A percentile compares a stretch with the other conserved stretches of the same genome.
phyloP scores from a whole-genome alignment of 2,329 filamentous ascomycete genomes.

The Gnomoniopsis sp. region DNA sequence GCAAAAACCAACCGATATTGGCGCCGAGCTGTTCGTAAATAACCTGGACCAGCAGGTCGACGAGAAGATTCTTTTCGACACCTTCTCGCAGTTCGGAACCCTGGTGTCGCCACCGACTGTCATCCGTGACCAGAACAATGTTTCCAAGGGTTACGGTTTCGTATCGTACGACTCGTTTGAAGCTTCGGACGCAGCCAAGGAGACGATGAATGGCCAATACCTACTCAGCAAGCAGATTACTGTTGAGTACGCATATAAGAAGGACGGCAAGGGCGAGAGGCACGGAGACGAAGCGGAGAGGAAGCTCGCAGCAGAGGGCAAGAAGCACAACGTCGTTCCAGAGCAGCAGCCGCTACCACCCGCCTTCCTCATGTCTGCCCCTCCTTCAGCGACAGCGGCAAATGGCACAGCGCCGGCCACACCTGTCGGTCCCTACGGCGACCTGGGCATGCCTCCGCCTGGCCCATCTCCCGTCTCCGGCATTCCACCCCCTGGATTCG shows the following conservation, averaged over 20 bases:
- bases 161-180: constrained; percentile 93
- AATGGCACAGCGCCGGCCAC: constrained; percentile 22
- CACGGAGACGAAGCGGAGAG: constrained; percentile 94
- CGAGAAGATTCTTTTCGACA: constrained; percentile 94
- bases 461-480: constrained; percentile 17
- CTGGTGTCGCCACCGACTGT: constrained; percentile 85
- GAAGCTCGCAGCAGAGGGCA: constrained; percentile 85
- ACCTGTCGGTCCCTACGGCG: constrained; percentile 20
- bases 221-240: constrained; percentile 95
- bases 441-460: constrained; percentile 18
- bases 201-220: constrained; percentile 93
- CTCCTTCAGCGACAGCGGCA: constrained; percentile 22
- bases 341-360: constrained; percentile 73
- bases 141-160: constrained; percentile 95
- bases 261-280: constrained; percentile 94
- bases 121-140: constrained; percentile 81
- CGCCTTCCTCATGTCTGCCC: constrained; percentile 57
- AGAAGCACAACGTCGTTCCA: constrained; percentile 88
- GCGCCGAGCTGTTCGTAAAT: constrained; percentile 94
- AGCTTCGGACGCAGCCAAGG: constrained; percentile 84
- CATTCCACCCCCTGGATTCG: constrained; percentile 32
- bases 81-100: constrained; percentile 84
- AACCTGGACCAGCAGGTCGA: constrained; percentile 94
- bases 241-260: constrained; percentile 99
- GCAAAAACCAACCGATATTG: constrained; percentile 88